These are phyloP conservation scores for Crepidotus variabilis DNA, from an alignment of 768 basidiomycete genomes.

Conservation along the genomic window DNA sequence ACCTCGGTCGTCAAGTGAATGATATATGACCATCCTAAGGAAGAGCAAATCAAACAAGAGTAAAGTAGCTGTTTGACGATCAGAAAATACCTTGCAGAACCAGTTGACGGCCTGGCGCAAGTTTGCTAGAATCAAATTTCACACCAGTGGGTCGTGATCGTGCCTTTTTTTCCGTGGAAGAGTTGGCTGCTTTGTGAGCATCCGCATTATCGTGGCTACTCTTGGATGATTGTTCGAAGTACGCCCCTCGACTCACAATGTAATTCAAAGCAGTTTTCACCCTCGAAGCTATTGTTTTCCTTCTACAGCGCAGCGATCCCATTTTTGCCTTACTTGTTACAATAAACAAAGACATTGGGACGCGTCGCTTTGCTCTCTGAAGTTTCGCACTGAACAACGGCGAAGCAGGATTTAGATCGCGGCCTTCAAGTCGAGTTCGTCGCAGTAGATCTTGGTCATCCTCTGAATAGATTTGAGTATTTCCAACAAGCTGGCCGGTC, in stretches of 20 bases:
- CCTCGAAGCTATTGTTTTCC: conserved; percentile 26
- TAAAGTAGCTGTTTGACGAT: neutral
- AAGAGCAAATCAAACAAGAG: too few relatives aligned
- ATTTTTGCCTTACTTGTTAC: conserved; percentile 32
- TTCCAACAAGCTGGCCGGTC: neutral
- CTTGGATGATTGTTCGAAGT: conserved; percentile 14
- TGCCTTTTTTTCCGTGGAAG: neutral
- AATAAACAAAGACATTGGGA: conserved; percentile 34
- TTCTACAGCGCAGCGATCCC: conserved; percentile 25
- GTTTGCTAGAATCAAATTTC: conserved; percentile 18
- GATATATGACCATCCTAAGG: conserved; percentile 51
- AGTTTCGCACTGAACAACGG: conserved; percentile 7
- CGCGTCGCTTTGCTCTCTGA: conserved; percentile 15
- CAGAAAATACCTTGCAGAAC: conserved; percentile 28
- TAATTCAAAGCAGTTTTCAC: conserved; percentile 37
- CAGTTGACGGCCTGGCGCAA: conserved; percentile 22
- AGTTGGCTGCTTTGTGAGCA: neutral
- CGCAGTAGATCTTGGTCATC: neutral
- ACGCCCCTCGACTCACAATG: conserved; percentile 37
- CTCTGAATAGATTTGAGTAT: conserved; percentile 3
- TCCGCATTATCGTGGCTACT: conserved; percentile 10
- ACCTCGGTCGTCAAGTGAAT: conserved; percentile 33
- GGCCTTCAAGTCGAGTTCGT: conserved; percentile 11
- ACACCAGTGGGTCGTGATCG: conserved; percentile 1
- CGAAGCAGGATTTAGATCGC: conserved; percentile 8